Evolutionary conservation across 169 alveolate genomes (phyloP), one percentile per base, ranked within the genome.

Genomic region (Cryptosporidium sp.): DNA sequence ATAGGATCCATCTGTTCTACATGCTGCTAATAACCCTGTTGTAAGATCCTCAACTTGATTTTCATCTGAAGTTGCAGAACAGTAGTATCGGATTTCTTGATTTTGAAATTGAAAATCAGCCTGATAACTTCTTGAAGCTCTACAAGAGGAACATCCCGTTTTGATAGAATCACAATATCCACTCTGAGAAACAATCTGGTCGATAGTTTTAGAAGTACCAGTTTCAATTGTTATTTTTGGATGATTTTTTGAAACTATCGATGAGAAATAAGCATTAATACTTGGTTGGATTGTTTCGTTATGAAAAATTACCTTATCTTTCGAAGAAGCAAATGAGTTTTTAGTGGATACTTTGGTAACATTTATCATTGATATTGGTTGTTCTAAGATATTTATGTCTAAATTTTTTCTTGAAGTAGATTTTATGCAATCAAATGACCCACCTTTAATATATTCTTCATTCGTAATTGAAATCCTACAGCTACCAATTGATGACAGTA

Each of bases 41-140:
- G 18, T 21, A 3, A 80, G 26, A 18, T 42, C 29, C 23, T 58
- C 75, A 1, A 80, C 10, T 61, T 80, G 69, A 60, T 62, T 56
- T 42, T 37, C 44, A 23, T 80, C 68, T 0, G 73, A 62, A 29
- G 75, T 62, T 61, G 75, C 75, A 26, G 89, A 69, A 26, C 89
- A 80, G 35, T 60, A 80, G 62, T 80, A 80, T 42, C 52, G 52
- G 8, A 80, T 26, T 48, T 39, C 68, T 9, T 65, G 73, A 26
- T 62, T 16, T 33, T 45, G n/a, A 31, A 45, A 80, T 44, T 80
- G 89, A 14, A 80, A 80, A 26, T 60, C 75, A 10, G 89, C 80
- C 8, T 80, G 89, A 80, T 80, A 80, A n/a, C 89, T 80, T 42
- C 89, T 80, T 18, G 35, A 42, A 16, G 75, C 45, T 44, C 89